Evolutionary conservation across 306 rosid species (phyloP), one percentile per base, ranked within the genome.

Genomic region (Cucurbita ficifolia): DNA sequence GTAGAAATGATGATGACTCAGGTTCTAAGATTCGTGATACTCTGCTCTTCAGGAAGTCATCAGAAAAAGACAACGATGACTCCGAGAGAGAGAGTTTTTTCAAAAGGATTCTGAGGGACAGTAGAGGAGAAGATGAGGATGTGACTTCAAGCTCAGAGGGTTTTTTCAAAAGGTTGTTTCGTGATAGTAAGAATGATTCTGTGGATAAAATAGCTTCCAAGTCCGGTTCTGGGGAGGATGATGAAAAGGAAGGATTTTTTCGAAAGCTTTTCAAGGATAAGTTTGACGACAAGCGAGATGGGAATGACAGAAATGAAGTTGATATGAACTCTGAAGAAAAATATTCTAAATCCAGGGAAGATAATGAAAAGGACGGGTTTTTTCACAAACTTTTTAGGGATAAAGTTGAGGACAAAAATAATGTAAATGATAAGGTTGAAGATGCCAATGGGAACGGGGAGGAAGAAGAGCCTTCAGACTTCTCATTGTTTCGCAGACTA

Each of bases 291-390:
- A 94, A 82, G 81, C 91, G 82, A 81, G 96, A 90, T 51, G 83
- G 77, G 57, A 79, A 89, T 67, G 97, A 94, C 64, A 86, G 85
- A 80, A 94, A 89, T 74, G 96, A 76, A 60, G 90, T 84, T 61
- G 84, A 85, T 75, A 72, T 60, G 40, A 42, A 78, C 76, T 78
- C 84, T 42, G 92, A 88, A 74, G 97, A 83, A 73, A 93, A 78
- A 77, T 63, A 86, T 76, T 76, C 84, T 21, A 90, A 76, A 80
- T 72, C 86, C 79, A 62, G 77, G 58, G 97, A 90, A 76, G 94
- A 90, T 55, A 96, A 87, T 76, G 98, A 90, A 75, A 90, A 88
- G 72, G 98, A 90, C 52, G 98, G 98, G 59, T 90, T 94, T 75
- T 89, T 90, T 68, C 72, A 79, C 42, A 94, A 89, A 79, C 75